Evolutionary conservation across 1,139 yeast species (phyloP).

Genomic region (Saccharomyces hybrid): DNA sequence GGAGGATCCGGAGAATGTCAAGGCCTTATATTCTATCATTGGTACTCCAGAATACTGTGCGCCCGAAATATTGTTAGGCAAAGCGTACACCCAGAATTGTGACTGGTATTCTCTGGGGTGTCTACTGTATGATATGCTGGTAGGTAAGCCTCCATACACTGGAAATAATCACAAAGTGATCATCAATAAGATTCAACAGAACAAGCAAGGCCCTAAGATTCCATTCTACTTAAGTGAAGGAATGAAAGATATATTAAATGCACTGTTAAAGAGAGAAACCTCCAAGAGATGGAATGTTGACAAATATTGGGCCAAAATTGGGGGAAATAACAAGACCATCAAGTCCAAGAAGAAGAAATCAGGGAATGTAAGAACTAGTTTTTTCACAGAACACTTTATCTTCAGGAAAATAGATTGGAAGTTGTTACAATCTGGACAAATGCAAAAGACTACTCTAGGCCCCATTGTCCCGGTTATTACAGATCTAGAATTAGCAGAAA

Average conservation of each 20-base stretch:
- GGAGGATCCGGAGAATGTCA: constrained; percentile 25
- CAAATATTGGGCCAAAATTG: constrained; percentile 30
- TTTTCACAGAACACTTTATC: constrained; percentile 49
- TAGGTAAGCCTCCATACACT: constrained; percentile 92
- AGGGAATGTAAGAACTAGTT: constrained; percentile 25
- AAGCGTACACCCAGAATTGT: constrained; percentile 77
- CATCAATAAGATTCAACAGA: constrained; percentile 70
- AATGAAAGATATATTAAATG: constrained; percentile 73
- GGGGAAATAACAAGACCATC: constrained; percentile 33
- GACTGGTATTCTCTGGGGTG: constrained; percentile 99
- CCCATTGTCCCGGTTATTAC: constrained; percentile 86
- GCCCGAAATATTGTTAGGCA: constrained; percentile 82
- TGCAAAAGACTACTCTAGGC: constrained; percentile 44
- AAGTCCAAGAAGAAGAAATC: constrained; percentile 40
- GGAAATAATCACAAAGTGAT: constrained; percentile 82
- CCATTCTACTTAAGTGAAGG: constrained; percentile 80
- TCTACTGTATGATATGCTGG: constrained; percentile 74
- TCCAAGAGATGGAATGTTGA: constrained; percentile 67
- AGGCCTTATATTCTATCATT: constrained; percentile 58
- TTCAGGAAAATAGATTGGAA: constrained; percentile 77
- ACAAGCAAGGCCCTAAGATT: constrained; percentile 52
- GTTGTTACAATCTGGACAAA: constrained; percentile 43
- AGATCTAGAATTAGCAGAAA: constrained; percentile 82
- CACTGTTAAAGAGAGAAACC: constrained; percentile 68
- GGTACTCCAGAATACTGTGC: constrained; percentile 98